A percentile compares a stretch with the other conserved stretches of the same genome.
Evolutionary conservation across 75 land plant species (phyloP).

Genomic region (Isoetes taiwanensis): DNA sequence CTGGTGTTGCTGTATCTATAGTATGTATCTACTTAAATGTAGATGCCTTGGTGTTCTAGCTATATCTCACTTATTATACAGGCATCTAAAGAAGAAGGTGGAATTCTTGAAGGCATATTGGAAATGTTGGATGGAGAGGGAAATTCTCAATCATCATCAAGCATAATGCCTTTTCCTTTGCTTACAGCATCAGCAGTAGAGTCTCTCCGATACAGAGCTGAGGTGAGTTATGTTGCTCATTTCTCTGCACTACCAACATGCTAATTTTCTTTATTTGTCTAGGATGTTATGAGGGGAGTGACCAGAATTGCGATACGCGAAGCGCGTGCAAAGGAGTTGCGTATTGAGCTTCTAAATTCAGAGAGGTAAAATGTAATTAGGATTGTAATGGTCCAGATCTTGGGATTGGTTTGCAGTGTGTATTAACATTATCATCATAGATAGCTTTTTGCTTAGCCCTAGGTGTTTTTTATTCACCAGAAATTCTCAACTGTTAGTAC

Average conservation of each 20-base stretch:
- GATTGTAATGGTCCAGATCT: no score
- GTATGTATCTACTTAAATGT: conserved; percentile 34
- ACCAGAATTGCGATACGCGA: conserved; percentile 73
- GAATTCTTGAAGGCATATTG: conserved; percentile 40
- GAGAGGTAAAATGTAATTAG: conserved; percentile 62
- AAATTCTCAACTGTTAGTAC: not conserved
- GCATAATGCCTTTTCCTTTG: conserved; percentile 63
- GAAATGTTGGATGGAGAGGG: conserved; percentile 27
- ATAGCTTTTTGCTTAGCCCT: no score
- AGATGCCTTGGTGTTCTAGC: no score
- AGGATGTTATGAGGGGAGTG: conserved; percentile 79
- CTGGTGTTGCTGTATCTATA: conserved; percentile 79
- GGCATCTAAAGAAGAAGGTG: conserved; percentile 68
- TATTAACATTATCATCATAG: no score
- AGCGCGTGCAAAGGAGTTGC: conserved; percentile 77
- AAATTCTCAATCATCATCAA: conserved; percentile 13
- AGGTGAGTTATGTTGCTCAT: conserved; percentile 27
- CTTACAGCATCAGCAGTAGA: conserved; percentile 72
- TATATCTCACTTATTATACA: conserved; percentile 15
- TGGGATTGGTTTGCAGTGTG: no score
- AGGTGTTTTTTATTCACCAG: not conserved
- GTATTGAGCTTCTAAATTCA: conserved; percentile 90
- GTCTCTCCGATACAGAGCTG: conserved; percentile 78
- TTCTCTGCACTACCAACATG: not conserved
- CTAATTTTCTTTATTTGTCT: not conserved